phyloP scores from a whole-genome alignment of 1,139 yeast species.

The Blastobotrys proliferans region DNA sequence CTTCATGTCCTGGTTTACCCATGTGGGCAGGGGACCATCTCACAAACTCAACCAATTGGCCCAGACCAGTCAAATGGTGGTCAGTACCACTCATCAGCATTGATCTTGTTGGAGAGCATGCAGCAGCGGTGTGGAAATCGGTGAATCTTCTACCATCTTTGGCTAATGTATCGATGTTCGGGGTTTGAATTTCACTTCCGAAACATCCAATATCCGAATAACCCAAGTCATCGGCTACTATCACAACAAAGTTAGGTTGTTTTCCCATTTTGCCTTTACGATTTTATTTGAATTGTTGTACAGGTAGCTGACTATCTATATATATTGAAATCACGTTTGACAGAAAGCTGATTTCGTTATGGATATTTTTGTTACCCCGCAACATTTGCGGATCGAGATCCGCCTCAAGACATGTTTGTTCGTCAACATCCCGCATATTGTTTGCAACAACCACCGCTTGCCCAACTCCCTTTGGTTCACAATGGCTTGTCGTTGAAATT shows the following conservation, averaged over 20 bases:
- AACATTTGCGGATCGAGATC: too few species aligned
- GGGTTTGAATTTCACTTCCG: constrained; percentile 59
- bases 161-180: constrained; percentile 47
- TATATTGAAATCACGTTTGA: background rate
- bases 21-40: constrained; percentile 22
- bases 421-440: background rate
- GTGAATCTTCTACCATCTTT: constrained; percentile 45
- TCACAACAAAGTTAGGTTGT: constrained; percentile 46
- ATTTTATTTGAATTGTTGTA: background rate
- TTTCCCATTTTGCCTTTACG: background rate
- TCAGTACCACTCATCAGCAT: constrained; percentile 61
- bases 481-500: too few species aligned
- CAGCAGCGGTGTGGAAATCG: constrained; percentile 61
- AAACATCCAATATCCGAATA: constrained; percentile 53
- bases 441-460: background rate
- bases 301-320: background rate
- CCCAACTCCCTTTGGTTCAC: too few species aligned
- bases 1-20: constrained; percentile 55
- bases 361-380: too few species aligned
- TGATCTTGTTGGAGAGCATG: constrained; percentile 62
- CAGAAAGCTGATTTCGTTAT: too few species aligned
- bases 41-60: constrained; percentile 54
- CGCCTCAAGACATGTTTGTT: background rate
- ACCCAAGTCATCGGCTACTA: constrained; percentile 61
- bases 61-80: constrained; percentile 58